Base-by-base conservation (phyloP, 352 stramenopile genomes). In the Thraustochytrium striatum region DNA sequence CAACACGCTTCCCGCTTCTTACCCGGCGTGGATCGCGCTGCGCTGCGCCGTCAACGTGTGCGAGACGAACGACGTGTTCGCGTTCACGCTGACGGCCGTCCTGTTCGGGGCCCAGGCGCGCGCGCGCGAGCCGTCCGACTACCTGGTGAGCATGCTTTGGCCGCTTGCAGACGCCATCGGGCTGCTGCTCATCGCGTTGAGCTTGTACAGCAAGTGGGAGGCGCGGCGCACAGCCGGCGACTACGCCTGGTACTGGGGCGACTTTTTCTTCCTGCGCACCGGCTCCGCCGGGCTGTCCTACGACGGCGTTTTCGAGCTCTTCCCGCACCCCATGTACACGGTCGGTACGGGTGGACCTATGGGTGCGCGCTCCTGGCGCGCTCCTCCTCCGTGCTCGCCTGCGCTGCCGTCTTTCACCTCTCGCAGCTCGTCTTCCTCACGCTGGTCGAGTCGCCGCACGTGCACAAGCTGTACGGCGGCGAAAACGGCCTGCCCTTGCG, bases 181-280 rank as follows among this genome's bases (percentile, higher is more conserved):
- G n/a, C 30, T 70, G 33, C 7, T 75, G 16, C 65, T 75, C 25
- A 68, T 75, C 39, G 25, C 32, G 11, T 25, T 41, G 11, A 62
- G 44, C 35, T n/a, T 75, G 35, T 30, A 13, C 25, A 41, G 65
- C 39, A 75, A 75, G 36, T 0, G 8, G 13, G 1, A 30, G 7
- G 65, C 65, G 32, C 43, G 43, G 65, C 11, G 30, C 19, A 30
- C 43, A 9, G 65, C 65, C 16, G 65, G 65, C n/a, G 65, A 75
- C 1, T 38, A 30, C 1, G 65, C 65, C 8, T 75, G 65, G 65
- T 75, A 55, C 50, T 75, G 65, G 65, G 43, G 43, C 39, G 65
- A 75, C 30, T 75, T 75, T 50, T 75, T 75, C 50, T 75, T 75
- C 25, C 25, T 75, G 65, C 65, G 65, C 35, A 75, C 65, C 8